Percentiles rank a stretch among this genome's conserved stretches.
Evolutionary conservation across 192 early-diverging fungal species (phyloP).

Genomic region (Coemansia furcata): DNA sequence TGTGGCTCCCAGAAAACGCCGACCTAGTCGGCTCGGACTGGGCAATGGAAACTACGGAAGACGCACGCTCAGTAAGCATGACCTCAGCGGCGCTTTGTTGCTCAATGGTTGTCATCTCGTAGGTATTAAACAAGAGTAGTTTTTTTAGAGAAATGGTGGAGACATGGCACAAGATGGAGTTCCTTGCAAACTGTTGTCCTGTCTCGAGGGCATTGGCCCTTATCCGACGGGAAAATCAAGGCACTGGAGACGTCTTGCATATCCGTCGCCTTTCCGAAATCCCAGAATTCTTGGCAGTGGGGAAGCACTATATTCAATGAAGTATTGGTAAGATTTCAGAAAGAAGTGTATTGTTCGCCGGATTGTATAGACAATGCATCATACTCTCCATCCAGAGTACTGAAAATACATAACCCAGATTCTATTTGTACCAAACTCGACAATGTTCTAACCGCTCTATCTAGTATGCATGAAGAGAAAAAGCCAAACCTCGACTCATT

Average conservation of each 20-base stretch:
- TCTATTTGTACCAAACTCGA: neutral
- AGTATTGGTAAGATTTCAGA: neutral
- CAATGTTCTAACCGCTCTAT: neutral
- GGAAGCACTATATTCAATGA: neutral
- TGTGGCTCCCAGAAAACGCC: neutral
- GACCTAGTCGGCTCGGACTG: conserved; percentile 3
- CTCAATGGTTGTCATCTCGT: neutral
- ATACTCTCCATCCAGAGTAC: neutral
- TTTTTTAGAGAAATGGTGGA: neutral
- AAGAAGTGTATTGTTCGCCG: neutral
- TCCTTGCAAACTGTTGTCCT: neutral
- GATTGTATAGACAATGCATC: neutral
- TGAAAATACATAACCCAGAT: neutral
- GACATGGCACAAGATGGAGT: neutral
- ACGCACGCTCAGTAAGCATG: neutral
- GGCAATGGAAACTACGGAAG: neutral
- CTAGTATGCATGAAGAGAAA: neutral
- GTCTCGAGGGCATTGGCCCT: neutral
- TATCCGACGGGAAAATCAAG: neutral
- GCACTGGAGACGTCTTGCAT: neutral
- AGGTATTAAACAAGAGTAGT: neutral
- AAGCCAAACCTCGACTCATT: neutral
- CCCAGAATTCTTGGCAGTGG: neutral
- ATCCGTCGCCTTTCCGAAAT: neutral
- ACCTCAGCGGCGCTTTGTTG: neutral